Evolutionary conservation across 495 filamentous ascomycete species (phyloP).

Genomic region (Aspergillus saccharolyticus): DNA sequence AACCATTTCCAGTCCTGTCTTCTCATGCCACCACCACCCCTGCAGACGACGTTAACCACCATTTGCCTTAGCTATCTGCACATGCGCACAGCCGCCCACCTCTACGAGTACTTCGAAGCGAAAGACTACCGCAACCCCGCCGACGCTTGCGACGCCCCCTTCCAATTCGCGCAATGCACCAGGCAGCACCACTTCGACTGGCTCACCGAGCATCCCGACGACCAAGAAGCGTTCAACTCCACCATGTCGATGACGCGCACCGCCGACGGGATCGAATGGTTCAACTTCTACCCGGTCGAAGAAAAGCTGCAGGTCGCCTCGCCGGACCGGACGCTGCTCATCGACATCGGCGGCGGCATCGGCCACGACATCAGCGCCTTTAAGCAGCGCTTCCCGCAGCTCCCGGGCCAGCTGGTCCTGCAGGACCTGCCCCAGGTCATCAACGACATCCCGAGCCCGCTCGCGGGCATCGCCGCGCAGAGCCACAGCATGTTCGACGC

Average conservation of each 20-base stretch:
- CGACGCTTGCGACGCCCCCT: constrained; percentile 21
- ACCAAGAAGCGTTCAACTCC: constrained; percentile 19
- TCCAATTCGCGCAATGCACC: constrained; percentile 27
- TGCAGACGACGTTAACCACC: too few relatives aligned
- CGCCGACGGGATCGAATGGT: constrained; percentile 13
- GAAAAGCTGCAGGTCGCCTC: constrained; percentile 13
- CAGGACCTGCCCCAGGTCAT: constrained; percentile 45
- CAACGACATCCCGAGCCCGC: constrained; percentile 27
- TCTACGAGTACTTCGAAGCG: constrained; percentile 18
- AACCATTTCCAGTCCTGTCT: too few relatives aligned
- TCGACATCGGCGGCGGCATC: constrained; percentile 48
- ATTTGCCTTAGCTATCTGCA: constrained; percentile 9
- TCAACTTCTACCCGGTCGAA: constrained; percentile 19
- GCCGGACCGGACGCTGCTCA: constrained; percentile 32
- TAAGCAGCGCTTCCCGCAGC: constrained; percentile 19
- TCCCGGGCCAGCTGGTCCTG: constrained; percentile 40
- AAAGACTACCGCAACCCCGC: constrained; percentile 24
- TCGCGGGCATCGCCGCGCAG: constrained; percentile 26
- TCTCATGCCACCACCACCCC: background rate
- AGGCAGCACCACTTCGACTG: constrained; percentile 25
- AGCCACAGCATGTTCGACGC: constrained; percentile 43
- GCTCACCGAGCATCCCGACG: constrained; percentile 15
- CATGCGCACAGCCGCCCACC: constrained; percentile 12
- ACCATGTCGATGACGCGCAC: constrained; percentile 15
- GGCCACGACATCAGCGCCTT: constrained; percentile 46